A percentile compares a stretch with the other conserved stretches of the same genome.
These are phyloP conservation scores for Ploettnerulaceae sp. DNA, from an alignment of 2,329 filamentous ascomycete genomes.

Conservation along the genomic window DNA sequence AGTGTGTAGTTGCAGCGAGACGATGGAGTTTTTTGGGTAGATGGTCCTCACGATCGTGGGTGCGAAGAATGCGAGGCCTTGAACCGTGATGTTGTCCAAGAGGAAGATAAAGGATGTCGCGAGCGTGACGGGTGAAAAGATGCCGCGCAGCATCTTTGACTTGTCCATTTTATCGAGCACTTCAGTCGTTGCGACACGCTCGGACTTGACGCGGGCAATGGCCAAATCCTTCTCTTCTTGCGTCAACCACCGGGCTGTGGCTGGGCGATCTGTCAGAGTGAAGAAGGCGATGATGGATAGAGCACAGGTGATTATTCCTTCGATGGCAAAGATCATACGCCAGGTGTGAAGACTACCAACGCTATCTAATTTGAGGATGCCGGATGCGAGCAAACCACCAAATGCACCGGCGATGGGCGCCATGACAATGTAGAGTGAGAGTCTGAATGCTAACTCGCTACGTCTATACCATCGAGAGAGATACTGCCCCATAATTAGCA, in stretches of 20 bases:
- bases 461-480: conserved; percentile 67
- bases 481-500: no score
- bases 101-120: conserved; percentile 45
- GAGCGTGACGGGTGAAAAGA: conserved; percentile 59
- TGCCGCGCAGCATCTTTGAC: conserved; percentile 55
- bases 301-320: conserved; percentile 58
- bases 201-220: conserved; percentile 62
- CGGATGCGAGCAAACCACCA: conserved; percentile 61
- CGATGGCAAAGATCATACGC: conserved; percentile 70
- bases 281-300: conserved; percentile 57
- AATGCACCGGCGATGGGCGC: conserved; percentile 67
- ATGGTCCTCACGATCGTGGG: conserved; percentile 68
- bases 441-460: conserved; percentile 60
- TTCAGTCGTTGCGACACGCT: conserved; percentile 56
- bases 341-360: conserved; percentile 50
- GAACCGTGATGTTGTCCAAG: conserved; percentile 56
- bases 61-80: conserved; percentile 64
- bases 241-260: conserved; percentile 61
- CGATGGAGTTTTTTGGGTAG: conserved; percentile 51
- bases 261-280: conserved; percentile 64
- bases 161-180: conserved; percentile 60
- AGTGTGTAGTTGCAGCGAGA: conserved; percentile 64
- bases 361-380: conserved; percentile 55
- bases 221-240: conserved; percentile 63
- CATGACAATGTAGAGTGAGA: conserved; percentile 67